These are phyloP conservation scores for Paramecium primaurelia DNA, from an alignment of 73 alveolate species.

Conservation along the genomic window DNA sequence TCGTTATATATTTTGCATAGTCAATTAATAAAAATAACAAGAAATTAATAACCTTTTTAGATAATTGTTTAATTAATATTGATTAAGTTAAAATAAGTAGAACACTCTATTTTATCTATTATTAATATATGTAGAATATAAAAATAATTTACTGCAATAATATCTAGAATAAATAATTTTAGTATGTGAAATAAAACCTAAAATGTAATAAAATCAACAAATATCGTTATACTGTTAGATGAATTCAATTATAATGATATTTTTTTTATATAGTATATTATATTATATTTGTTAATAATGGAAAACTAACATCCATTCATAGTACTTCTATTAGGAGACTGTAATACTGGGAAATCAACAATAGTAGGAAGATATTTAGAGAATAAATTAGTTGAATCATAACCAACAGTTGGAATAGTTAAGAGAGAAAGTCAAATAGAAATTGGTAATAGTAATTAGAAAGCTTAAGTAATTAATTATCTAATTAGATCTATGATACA, in stretches of 20 bases:
- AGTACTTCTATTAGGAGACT: neutral
- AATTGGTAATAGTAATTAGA: neutral
- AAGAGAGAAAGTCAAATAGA: neutral
- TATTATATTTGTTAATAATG: neutral
- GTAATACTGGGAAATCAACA: conserved; percentile 5
- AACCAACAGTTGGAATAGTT: neutral
- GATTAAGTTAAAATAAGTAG: neutral
- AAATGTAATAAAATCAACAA: neutral
- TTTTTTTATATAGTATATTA: neutral
- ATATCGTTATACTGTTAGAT: too few relatives aligned
- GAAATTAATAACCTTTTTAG: neutral
- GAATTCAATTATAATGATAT: neutral
- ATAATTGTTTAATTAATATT: neutral
- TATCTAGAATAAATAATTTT: neutral
- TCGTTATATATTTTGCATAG: neutral
- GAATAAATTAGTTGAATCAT: neutral
- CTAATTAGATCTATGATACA: neutral
- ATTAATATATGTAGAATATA: neutral
- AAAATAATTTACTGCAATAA: neutral
- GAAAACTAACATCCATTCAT: neutral
- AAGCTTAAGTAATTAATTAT: neutral
- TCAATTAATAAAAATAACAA: neutral
- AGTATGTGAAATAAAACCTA: neutral
- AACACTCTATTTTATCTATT: too few relatives aligned
- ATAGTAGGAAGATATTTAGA: conserved; percentile 13